These are phyloP conservation scores for Teunomyces funiuensis DNA, from an alignment of 805 yeast genomes.

Conservation along the genomic window DNA sequence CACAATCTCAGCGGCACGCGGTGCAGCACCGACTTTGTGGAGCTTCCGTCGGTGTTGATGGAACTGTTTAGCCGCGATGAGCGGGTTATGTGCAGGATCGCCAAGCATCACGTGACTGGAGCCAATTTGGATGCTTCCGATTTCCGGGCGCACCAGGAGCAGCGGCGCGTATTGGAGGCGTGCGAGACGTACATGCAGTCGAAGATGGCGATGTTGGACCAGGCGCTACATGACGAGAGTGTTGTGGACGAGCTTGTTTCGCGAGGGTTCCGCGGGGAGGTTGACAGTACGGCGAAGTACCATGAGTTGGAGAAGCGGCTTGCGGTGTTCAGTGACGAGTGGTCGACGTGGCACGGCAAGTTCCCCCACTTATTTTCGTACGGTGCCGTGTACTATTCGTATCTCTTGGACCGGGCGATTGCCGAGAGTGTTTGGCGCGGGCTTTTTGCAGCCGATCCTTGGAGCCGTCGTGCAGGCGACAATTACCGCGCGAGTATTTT, in stretches of 20 bases:
- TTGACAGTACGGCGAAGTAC: conserved; percentile 62
- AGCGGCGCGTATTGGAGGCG: conserved; percentile 53
- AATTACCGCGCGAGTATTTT: conserved; percentile 67
- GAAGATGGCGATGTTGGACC: conserved; percentile 88
- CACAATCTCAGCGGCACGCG: conserved; percentile 95
- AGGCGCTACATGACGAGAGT: conserved; percentile 58
- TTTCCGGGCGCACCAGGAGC: conserved; percentile 51
- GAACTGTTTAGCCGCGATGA: conserved; percentile 87
- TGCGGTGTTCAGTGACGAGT: conserved; percentile 62
- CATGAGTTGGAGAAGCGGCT: conserved; percentile 61
- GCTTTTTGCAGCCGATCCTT: conserved; percentile 69
- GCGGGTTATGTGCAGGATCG: conserved; percentile 70
- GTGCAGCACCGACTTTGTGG: conserved; percentile 95
- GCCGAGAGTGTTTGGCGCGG: conserved; percentile 83
- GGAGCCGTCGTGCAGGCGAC: conserved; percentile 71
- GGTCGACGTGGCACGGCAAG: conserved; percentile 88
- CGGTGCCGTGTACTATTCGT: conserved; percentile 92
- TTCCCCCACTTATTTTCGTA: conserved; percentile 92
- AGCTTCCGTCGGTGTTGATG: conserved; percentile 94
- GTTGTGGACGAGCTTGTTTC: conserved; percentile 19
- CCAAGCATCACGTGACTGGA: conserved; percentile 68
- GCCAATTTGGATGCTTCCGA: conserved; percentile 53
- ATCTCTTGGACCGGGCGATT: conserved; percentile 86
- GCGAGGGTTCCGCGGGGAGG: conserved; percentile 16
- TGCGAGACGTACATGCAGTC: conserved; percentile 85